Evolutionary conservation across 768 basidiomycete species (phyloP).

Genomic region (Ramaria rubella): DNA sequence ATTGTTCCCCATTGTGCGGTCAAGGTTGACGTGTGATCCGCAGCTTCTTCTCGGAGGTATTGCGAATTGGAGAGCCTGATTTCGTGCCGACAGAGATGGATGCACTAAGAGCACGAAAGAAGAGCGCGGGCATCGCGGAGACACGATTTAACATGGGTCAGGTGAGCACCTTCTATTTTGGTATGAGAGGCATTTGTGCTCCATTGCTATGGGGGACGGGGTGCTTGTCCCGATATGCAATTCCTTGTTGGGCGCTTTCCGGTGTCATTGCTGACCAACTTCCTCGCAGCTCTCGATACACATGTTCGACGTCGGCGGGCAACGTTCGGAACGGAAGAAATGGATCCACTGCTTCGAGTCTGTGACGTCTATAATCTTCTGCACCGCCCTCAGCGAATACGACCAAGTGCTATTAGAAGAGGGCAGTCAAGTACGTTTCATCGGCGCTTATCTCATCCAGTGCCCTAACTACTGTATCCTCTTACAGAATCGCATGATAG

Average conservation of each 20-base stretch:
- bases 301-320: conserved; percentile 79
- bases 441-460: not conserved
- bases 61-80: conserved; percentile 73
- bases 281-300: conserved; percentile 31
- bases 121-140: conserved; percentile 87
- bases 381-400: conserved; percentile 68
- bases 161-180: conserved; percentile 17
- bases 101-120: conserved; percentile 80
- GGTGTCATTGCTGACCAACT: not conserved
- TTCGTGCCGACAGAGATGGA: conserved; percentile 85
- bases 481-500: conserved; percentile 28
- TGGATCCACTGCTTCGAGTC: conserved; percentile 78
- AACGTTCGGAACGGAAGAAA: conserved; percentile 74
- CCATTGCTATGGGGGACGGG: not conserved
- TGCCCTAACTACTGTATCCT: not conserved
- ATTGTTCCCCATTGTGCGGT: not conserved
- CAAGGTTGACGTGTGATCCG: not conserved
- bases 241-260: not conserved
- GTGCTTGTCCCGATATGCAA: not conserved
- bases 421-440: conserved; percentile 23
- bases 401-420: conserved; percentile 69
- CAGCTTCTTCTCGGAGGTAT: conserved; percentile 82
- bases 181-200: not conserved
- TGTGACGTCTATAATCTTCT: conserved; percentile 77
- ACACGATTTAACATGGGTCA: conserved; percentile 72